A percentile compares a stretch with the other conserved stretches of the same genome.
Evolutionary conservation across 768 basidiomycete genomes (phyloP).

Genomic region (Lentinus brumalis): DNA sequence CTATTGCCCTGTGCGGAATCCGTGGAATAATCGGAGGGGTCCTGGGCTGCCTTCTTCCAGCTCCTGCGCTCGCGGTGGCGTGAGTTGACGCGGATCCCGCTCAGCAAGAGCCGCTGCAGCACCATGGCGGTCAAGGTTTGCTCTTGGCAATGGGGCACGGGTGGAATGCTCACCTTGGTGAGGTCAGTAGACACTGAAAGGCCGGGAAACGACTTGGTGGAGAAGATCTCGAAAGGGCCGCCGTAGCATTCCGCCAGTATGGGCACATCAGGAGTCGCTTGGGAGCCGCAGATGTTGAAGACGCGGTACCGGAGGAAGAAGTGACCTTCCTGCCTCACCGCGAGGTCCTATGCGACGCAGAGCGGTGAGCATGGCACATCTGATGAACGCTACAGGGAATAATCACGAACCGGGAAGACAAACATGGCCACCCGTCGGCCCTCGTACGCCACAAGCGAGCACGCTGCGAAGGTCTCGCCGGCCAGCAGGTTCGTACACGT

Average conservation of each 20-base stretch:
- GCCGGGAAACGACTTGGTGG: slow-evolving; percentile 73
- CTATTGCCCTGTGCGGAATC: too few species aligned
- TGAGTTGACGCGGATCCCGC: slow-evolving; percentile 60
- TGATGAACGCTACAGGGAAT: slow-evolving; percentile 4
- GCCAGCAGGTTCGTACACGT: slow-evolving; percentile 57
- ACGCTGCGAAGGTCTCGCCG: slow-evolving; percentile 53
- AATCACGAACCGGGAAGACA: slow-evolving; percentile 58
- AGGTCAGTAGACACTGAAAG: slow-evolving; percentile 65
- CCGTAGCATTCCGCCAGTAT: slow-evolving; percentile 70
- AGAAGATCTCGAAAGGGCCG: slow-evolving; percentile 63
- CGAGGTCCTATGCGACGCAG: slow-evolving; percentile 53
- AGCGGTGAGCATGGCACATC: background rate
- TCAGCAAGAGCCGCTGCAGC: slow-evolving; percentile 50
- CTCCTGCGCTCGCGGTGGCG: slow-evolving; percentile 60
- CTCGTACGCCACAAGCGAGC: slow-evolving; percentile 34
- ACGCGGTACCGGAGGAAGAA: slow-evolving; percentile 70
- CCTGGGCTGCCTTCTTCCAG: slow-evolving; percentile 22
- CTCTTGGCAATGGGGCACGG: background rate
- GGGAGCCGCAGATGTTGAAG: slow-evolving; percentile 57
- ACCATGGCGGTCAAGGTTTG: background rate
- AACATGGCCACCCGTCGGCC: slow-evolving; percentile 62
- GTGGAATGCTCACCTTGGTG: slow-evolving; percentile 51
- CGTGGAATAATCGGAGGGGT: too few species aligned
- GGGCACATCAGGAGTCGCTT: slow-evolving; percentile 37
- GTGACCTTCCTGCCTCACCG: slow-evolving; percentile 66